Conservation (phyloP, 2,329 filamentous ascomycete genomes). For the Fonsecaea multimorphosa region DNA sequence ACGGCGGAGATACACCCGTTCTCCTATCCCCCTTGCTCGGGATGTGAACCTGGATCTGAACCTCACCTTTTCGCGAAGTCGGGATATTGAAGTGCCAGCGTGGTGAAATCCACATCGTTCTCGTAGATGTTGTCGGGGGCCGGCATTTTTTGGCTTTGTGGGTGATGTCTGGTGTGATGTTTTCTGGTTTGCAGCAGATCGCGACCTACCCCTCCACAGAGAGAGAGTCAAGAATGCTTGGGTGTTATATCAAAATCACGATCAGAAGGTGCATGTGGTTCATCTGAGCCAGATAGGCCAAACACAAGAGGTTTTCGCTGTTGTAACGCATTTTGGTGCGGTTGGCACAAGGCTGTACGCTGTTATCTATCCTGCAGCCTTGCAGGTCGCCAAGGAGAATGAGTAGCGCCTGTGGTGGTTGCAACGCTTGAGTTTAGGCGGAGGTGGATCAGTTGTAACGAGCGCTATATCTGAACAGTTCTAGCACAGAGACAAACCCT, state of each 20-base stretch:
- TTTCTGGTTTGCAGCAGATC: background rate
- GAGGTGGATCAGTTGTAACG: too few relatives aligned
- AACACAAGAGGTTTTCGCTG: background rate
- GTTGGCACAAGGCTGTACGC: background rate
- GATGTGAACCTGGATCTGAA: constrained; percentile 35
- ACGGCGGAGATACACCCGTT: too few relatives aligned
- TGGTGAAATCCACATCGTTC: constrained; percentile 62
- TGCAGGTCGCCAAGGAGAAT: background rate
- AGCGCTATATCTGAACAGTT: too few relatives aligned
- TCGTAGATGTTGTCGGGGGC: constrained; percentile 36
- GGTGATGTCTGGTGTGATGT: background rate
- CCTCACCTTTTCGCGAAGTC: constrained; percentile 64
- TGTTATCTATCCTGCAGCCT: background rate
- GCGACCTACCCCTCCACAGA: background rate
- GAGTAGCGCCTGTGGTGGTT: too few relatives aligned
- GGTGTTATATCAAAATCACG: background rate
- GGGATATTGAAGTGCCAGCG: constrained; percentile 63
- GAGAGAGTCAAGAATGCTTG: background rate
- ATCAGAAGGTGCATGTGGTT: background rate
- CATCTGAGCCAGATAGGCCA: background rate
- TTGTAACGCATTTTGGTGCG: too few relatives aligned
- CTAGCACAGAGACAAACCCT: too few relatives aligned
- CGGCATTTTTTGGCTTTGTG: constrained; percentile 28
- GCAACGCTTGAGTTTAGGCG: too few relatives aligned
- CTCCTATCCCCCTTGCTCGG: background rate